These are phyloP conservation scores for Hymenoscyphus occultus DNA, from an alignment of 2,329 filamentous ascomycete species.

Conservation along the genomic window DNA sequence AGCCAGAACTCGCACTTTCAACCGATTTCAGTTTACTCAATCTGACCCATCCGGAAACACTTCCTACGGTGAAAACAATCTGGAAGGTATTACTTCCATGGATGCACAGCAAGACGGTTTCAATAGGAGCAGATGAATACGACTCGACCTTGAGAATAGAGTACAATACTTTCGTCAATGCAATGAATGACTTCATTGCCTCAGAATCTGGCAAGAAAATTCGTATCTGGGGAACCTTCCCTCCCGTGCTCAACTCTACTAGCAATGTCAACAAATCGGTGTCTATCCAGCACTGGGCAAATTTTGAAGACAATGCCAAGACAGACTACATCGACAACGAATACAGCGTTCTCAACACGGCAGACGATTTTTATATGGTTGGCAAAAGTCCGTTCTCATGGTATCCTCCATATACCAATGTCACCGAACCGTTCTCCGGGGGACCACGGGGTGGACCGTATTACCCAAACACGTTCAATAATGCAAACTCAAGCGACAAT, in stretches of 20 bases:
- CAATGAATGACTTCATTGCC: constrained; percentile 12
- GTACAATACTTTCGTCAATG: constrained; percentile 36
- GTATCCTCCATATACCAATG: constrained; percentile 47
- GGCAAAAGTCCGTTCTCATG: constrained; percentile 47
- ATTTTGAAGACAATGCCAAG: constrained; percentile 49
- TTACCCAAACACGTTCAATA: constrained; percentile 50
- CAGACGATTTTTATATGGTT: constrained; percentile 51
- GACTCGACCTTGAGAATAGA: constrained; percentile 43
- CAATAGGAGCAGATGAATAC: constrained; percentile 57
- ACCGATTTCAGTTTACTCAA: constrained; percentile 51
- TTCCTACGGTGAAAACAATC: constrained; percentile 51
- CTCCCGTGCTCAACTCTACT: constrained; percentile 39
- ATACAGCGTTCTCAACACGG: constrained; percentile 52
- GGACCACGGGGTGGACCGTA: constrained; percentile 42
- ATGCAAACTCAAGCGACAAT: constrained; percentile 47
- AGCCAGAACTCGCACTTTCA: constrained; percentile 50
- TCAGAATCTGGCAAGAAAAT: constrained; percentile 42
- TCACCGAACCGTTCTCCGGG: constrained; percentile 45
- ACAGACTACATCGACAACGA: constrained; percentile 38
- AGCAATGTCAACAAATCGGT: constrained; percentile 42
- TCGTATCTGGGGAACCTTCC: constrained; percentile 56
- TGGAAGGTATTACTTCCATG: constrained; percentile 53
- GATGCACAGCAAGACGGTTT: constrained; percentile 54
- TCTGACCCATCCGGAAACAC: constrained; percentile 52
- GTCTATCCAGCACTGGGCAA: constrained; percentile 55